Evolutionary conservation across 306 rosid species (phyloP).

Genomic region (Albizia julibrissin): DNA sequence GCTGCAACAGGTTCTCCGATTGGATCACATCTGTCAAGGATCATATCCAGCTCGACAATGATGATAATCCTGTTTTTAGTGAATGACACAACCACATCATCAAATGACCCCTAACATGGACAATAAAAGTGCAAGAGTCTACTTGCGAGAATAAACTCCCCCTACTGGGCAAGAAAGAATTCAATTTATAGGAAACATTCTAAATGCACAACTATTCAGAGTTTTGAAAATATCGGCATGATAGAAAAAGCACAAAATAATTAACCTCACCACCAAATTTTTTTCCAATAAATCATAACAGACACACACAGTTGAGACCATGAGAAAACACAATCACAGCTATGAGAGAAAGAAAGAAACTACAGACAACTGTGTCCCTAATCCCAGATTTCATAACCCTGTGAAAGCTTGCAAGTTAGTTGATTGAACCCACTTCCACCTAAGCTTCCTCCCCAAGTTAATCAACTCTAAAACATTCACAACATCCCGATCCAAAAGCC

Average conservation of each 20-base stretch:
- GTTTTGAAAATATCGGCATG: not conserved
- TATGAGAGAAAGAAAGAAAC: not conserved
- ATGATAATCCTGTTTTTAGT: slow-evolving; percentile 66
- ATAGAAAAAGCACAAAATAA: not conserved
- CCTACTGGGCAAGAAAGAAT: not conserved
- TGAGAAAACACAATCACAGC: not conserved
- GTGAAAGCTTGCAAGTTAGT: not conserved
- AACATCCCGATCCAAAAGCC: not conserved
- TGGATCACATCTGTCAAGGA: slow-evolving; percentile 57
- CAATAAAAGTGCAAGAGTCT: not conserved
- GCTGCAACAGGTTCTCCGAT: slow-evolving; percentile 62
- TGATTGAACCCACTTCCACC: not conserved
- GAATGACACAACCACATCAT: slow-evolving; percentile 20
- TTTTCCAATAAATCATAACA: not conserved
- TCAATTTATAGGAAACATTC: not conserved
- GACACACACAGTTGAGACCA: not conserved
- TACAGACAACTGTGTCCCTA: not conserved
- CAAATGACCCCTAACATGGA: not conserved
- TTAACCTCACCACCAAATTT: not conserved
- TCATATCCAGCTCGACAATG: slow-evolving; percentile 63
- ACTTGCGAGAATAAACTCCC: not conserved
- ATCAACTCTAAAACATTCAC: not conserved
- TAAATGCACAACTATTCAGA: not conserved
- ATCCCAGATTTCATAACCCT: not conserved
- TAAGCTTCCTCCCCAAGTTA: not conserved